Percentiles rank a stretch among this genome's conserved stretches.
Conservation (phyloP, 2,329 filamentous ascomycete genomes). For the Colletotrichum abscissum region DNA sequence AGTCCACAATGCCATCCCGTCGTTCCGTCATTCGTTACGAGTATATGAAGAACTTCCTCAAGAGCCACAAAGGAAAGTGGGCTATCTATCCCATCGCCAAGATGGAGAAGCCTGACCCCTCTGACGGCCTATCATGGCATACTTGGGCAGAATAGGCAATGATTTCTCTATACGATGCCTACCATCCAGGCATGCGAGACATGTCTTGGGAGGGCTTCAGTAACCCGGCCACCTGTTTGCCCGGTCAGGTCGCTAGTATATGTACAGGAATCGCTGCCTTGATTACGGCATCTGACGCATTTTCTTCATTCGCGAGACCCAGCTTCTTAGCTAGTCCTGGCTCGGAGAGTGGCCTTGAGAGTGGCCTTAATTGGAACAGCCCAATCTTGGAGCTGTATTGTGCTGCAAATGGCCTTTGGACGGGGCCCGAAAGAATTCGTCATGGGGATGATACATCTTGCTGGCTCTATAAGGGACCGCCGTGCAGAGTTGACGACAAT, state of each 20-base stretch:
- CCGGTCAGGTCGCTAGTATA: background rate
- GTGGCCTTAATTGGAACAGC: background rate
- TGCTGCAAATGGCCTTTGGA: background rate
- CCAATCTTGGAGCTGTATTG: background rate
- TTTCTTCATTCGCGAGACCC: background rate
- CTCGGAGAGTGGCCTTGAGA: background rate
- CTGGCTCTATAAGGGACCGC: too few species aligned
- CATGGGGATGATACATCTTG: background rate
- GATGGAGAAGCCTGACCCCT: background rate
- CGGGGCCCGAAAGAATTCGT: background rate
- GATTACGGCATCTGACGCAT: too few species aligned
- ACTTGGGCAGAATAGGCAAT: background rate
- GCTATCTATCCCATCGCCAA: background rate
- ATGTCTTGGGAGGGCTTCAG: background rate
- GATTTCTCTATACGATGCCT: background rate
- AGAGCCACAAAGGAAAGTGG: background rate
- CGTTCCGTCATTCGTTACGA: background rate
- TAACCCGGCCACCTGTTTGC: background rate
- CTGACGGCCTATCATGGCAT: background rate
- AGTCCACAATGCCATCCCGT: background rate
- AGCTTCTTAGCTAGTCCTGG: accelerated
- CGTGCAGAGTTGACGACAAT: too few species aligned
- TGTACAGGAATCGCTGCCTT: accelerated
- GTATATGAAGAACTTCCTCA: background rate
- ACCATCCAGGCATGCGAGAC: background rate